Evolutionary conservation across 1,139 yeast genomes (phyloP).

Genomic region (Lodderomyces pseudojiufengensis): DNA sequence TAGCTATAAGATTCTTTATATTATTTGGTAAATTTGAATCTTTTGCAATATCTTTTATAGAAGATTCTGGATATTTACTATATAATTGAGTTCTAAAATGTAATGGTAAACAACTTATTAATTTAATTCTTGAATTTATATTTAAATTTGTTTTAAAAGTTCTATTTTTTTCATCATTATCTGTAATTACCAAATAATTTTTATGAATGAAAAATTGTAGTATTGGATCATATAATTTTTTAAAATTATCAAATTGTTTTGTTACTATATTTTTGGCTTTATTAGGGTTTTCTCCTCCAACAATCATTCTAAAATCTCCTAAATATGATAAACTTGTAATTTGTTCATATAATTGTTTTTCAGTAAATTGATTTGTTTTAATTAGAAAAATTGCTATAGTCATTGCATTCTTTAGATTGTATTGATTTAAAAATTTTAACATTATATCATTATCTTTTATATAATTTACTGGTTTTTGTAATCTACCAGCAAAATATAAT

Average conservation of each 20-base stretch:
- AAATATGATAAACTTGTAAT: slow-evolving; percentile 79
- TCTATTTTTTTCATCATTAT: slow-evolving; percentile 15
- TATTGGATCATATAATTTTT: slow-evolving; percentile 68
- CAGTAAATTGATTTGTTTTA: slow-evolving; percentile 42
- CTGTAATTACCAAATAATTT: slow-evolving; percentile 18
- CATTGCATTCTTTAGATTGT: slow-evolving; percentile 74
- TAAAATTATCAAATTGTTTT: slow-evolving; percentile 69
- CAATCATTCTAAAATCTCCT: slow-evolving; percentile 85
- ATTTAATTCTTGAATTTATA: slow-evolving; percentile 20
- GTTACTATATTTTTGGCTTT: slow-evolving; percentile 81
- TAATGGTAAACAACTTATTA: slow-evolving; percentile 46
- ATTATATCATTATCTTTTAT: slow-evolving; percentile 44
- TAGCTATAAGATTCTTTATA: slow-evolving; percentile 45
- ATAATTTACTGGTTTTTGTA: slow-evolving; percentile 89
- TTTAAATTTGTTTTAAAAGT: slow-evolving; percentile 19
- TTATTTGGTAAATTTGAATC: slow-evolving; percentile 29
- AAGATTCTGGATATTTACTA: slow-evolving; percentile 34
- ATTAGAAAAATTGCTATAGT: slow-evolving; percentile 64
- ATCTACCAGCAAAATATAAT: slow-evolving; percentile 84
- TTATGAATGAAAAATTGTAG: slow-evolving; percentile 23
- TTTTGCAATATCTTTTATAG: slow-evolving; percentile 19
- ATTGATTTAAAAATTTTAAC: slow-evolving; percentile 65
- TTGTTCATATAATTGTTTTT: slow-evolving; percentile 64
- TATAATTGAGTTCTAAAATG: slow-evolving; percentile 49
- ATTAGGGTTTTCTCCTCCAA: slow-evolving; percentile 90